phyloP scores from a whole-genome alignment of 768 basidiomycete species.

The Pulveroboletus frians region DNA sequence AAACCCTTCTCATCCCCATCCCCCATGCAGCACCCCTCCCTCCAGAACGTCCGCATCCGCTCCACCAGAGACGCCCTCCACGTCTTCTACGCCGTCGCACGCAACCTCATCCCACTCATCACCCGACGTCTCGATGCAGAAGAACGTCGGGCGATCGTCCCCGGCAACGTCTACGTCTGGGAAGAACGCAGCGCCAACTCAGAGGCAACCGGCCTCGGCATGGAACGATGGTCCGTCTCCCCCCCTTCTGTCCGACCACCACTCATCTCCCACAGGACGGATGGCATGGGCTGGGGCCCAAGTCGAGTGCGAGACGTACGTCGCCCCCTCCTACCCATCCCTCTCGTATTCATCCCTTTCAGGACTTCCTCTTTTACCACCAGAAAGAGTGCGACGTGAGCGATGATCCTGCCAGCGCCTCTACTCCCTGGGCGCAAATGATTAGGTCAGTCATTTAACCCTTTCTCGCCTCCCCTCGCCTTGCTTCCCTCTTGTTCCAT shows the following conservation, averaged over 20 bases:
- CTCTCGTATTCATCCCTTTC: slow-evolving; percentile 5
- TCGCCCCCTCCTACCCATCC: background rate
- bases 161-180: slow-evolving; percentile 85
- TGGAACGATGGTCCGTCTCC: slow-evolving; percentile 67
- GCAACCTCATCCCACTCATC: slow-evolving; percentile 64
- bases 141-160: slow-evolving; percentile 65
- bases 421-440: slow-evolving; percentile 73
- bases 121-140: slow-evolving; percentile 79
- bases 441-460: slow-evolving; percentile 45
- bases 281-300: slow-evolving; percentile 81
- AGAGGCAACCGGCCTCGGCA: slow-evolving; percentile 77
- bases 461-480: slow-evolving; percentile 4
- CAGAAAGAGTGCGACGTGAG: slow-evolving; percentile 42
- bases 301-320: slow-evolving; percentile 57
- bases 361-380: slow-evolving; percentile 57
- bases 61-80: slow-evolving; percentile 77
- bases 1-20: slow-evolving; percentile 24
- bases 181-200: slow-evolving; percentile 81
- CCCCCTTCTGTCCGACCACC: background rate
- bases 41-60: slow-evolving; percentile 70
- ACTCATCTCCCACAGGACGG: slow-evolving; percentile 35
- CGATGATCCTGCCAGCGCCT: slow-evolving; percentile 39
- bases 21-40: slow-evolving; percentile 66
- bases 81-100: slow-evolving; percentile 74
- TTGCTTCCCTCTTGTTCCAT: slow-evolving; percentile 18